Percentiles rank a stretch among this genome's conserved stretches.
phyloP scores from a whole-genome alignment of 805 yeast genomes.

The Candida sphagnicola region DNA sequence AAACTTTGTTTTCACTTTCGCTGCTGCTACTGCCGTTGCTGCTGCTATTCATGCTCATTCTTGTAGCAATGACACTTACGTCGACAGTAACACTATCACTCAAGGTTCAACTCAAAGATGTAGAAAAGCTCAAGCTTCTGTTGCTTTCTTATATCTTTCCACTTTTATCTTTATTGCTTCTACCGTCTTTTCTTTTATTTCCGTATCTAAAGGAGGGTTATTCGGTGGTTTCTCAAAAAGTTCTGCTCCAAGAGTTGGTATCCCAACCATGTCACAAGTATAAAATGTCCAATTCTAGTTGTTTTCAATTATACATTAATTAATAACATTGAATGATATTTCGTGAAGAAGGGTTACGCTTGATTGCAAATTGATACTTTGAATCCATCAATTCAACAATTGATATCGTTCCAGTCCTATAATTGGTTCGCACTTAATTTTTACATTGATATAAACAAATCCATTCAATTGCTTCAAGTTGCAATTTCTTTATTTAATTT shows the following conservation, averaged over 20 bases:
- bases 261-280: slow-evolving; percentile 88
- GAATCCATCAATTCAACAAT: no score
- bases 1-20: slow-evolving; percentile 86
- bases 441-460: no score
- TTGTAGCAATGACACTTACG: slow-evolving; percentile 65
- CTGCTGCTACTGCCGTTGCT: slow-evolving; percentile 94
- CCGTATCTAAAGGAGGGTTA: slow-evolving; percentile 51
- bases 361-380: no score
- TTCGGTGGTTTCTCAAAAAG: slow-evolving; percentile 34
- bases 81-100: slow-evolving; percentile 61
- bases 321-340: no score
- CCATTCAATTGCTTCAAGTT: no score
- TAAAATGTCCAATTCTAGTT: no score
- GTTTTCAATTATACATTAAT: no score
- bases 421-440: no score
- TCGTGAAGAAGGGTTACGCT: no score
- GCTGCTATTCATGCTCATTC: slow-evolving; percentile 85
- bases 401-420: no score
- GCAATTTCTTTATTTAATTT: no score
- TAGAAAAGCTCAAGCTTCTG: slow-evolving; percentile 87
- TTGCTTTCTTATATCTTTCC: slow-evolving; percentile 81
- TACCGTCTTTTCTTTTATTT: slow-evolving; percentile 54
- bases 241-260: slow-evolving; percentile 70
- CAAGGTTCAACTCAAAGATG: slow-evolving; percentile 84
- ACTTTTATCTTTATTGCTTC: slow-evolving; percentile 72